phyloP scores from a whole-genome alignment of 495 filamentous ascomycete species.

The Pseudotulostoma volvatum region DNA sequence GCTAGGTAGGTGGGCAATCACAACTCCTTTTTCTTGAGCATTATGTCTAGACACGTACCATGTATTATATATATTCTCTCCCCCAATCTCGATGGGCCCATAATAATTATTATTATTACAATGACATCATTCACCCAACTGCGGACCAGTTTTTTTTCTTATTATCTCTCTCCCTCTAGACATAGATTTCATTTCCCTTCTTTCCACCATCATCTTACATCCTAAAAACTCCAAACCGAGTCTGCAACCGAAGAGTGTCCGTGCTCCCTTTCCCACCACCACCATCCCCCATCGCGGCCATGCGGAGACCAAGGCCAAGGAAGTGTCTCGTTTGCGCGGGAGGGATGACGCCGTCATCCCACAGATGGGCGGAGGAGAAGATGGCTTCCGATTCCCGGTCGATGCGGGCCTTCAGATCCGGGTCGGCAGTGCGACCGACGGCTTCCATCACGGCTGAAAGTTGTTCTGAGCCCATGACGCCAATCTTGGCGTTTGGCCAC shows the following conservation, averaged over 20 bases:
- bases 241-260: slow-evolving; percentile 42
- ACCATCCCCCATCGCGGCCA: too few relatives aligned
- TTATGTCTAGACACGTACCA: too few relatives aligned
- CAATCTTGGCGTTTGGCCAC: slow-evolving; percentile 93
- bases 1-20: too few relatives aligned
- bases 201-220: slow-evolving; percentile 49
- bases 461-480: slow-evolving; percentile 94
- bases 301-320: slow-evolving; percentile 65
- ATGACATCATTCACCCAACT: too few relatives aligned
- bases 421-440: slow-evolving; percentile 72
- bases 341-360: slow-evolving; percentile 93
- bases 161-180: too few relatives aligned
- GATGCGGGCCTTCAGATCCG: slow-evolving; percentile 66
- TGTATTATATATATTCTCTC: too few relatives aligned
- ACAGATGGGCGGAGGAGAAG: slow-evolving; percentile 75
- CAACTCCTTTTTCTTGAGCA: too few relatives aligned
- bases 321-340: slow-evolving; percentile 75
- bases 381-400: slow-evolving; percentile 80
- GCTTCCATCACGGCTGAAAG: slow-evolving; percentile 86
- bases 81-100: too few relatives aligned
- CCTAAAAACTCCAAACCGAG: slow-evolving; percentile 86
- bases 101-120: too few relatives aligned
- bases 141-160: too few relatives aligned
- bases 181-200: slow-evolving; percentile 4
- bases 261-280: slow-evolving; percentile 44